Base-by-base conservation (phyloP, 768 basidiomycete genomes). In the Krasilnikovozyma curviuscula region DNA sequence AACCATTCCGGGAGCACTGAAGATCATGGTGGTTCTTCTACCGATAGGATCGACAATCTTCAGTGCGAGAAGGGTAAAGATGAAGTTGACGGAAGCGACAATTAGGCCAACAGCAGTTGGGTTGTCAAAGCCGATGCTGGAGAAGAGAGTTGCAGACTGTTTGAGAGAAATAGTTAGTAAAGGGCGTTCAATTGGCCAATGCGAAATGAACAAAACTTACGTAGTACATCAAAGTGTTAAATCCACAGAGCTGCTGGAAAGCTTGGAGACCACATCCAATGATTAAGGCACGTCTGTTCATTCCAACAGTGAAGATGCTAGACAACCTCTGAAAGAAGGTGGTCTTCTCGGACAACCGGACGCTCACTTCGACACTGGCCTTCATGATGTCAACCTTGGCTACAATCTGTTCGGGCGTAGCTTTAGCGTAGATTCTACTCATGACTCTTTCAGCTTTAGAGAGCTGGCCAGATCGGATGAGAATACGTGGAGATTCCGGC, bases 261-360 rank as follows among this genome's bases (percentile, higher is more conserved):
- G 78, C 81, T 65, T 84, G 82, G 63, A 84, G 74, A 37, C 79
- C 82, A 58, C 79, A 81, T 9, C 73, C 78, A 13, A 85, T 70
- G 54, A 80, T 79, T 81, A 61, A 66, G 16, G 80, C 81, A 30
- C 79, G 69, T 42, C 80, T 71, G 51, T 81, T 81, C 8, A 73
- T 64, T 0, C 75, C 71, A 24, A 74, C 63, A 30, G 67, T 61
- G 9, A 78, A 44, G 64, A 81, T 73, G 34, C 75, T 75, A 25
- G 63, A 62, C 12, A 72, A 59, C 23, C 78, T 71, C 54, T 78
- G 66, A 27, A 67, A 52, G 56, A 81, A 73, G 0, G 77, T 77
- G 7, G 77, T 80, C 14, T 69, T 70, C 53, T 76, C 45, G 29
- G 19, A 30, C 28, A 80, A 76, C 51, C 73, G 70, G 34, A 77